phyloP scores from a whole-genome alignment of 1,284 basidiomycete species.

The Binderoboletus segoi region DNA sequence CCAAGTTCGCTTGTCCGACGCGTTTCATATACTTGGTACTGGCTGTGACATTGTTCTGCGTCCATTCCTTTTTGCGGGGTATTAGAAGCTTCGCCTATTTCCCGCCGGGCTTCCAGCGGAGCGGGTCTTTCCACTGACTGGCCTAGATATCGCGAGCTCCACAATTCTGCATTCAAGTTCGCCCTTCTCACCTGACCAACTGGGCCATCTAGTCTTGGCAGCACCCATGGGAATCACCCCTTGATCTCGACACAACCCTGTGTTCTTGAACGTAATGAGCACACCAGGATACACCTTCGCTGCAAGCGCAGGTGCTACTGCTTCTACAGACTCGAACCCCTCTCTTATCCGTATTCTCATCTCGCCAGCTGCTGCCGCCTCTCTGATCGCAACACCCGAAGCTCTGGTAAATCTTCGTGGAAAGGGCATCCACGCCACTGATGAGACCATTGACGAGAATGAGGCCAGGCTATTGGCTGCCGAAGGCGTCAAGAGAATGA shows the following conservation, averaged over 20 bases:
- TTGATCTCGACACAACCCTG: conserved; percentile 10
- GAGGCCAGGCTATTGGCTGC: conserved; percentile 44
- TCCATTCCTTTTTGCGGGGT: background rate
- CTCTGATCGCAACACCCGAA: conserved; percentile 45
- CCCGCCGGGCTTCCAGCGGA: conserved; percentile 10
- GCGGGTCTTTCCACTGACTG: conserved; percentile 3
- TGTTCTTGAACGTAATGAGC: conserved; percentile 23
- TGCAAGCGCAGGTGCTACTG: conserved; percentile 3
- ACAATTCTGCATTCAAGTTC: background rate
- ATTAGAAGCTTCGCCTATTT: background rate
- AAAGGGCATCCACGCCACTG: conserved; percentile 57
- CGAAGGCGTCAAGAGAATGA: conserved; percentile 28
- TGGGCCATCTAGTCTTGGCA: background rate
- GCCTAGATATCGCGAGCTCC: background rate
- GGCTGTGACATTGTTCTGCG: background rate
- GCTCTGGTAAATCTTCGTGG: conserved; percentile 49
- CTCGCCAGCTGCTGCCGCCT: conserved; percentile 42
- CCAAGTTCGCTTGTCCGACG: no score
- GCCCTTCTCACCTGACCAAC: conserved; percentile 10
- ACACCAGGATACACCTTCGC: conserved; percentile 31
- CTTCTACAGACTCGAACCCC: conserved; percentile 9
- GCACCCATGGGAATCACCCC: conserved; percentile 2
- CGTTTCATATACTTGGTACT: no score
- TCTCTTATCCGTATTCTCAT: conserved; percentile 42
- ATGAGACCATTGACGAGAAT: conserved; percentile 51